Conservation (phyloP, 805 yeast species). For the Kuraishia hungarica region DNA sequence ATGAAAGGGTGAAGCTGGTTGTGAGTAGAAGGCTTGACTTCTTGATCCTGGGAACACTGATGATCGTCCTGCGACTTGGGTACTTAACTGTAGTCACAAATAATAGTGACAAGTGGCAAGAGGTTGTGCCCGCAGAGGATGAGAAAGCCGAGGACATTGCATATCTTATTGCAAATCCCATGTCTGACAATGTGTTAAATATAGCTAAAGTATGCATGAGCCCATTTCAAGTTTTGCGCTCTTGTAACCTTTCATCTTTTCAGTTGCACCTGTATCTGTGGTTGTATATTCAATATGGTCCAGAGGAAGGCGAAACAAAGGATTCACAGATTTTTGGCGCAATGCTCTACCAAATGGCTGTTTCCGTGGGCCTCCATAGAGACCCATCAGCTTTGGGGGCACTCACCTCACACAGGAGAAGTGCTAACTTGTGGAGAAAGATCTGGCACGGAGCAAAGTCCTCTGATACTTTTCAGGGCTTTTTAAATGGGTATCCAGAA, state of each 20-base stretch:
- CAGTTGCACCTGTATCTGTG: constrained; percentile 34
- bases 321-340: constrained; percentile 30
- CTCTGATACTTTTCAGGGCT: constrained; percentile 32
- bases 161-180: constrained; percentile 29
- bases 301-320: constrained; percentile 36
- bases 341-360: constrained; percentile 33
- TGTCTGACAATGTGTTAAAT: constrained; percentile 26
- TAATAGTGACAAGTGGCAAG: constrained; percentile 17
- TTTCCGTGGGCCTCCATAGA: constrained; percentile 36
- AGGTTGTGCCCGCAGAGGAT: constrained; percentile 12
- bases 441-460: constrained; percentile 43
- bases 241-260: constrained; percentile 28
- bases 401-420: constrained; percentile 19
- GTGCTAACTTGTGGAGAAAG: constrained; percentile 46
- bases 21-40: constrained; percentile 31
- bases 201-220: constrained; percentile 30
- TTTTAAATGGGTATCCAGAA: constrained; percentile 31
- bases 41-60: constrained; percentile 28
- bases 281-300: constrained; percentile 31
- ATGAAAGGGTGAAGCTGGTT: constrained; percentile 19
- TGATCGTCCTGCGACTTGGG: constrained; percentile 32
- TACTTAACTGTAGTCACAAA: constrained; percentile 25
- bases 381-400: constrained; percentile 29
- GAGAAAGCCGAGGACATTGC: constrained; percentile 18
- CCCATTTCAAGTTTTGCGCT: constrained; percentile 29